Conservation (phyloP, 306 rosid genomes). For the Spatholobus suberectus region DNA sequence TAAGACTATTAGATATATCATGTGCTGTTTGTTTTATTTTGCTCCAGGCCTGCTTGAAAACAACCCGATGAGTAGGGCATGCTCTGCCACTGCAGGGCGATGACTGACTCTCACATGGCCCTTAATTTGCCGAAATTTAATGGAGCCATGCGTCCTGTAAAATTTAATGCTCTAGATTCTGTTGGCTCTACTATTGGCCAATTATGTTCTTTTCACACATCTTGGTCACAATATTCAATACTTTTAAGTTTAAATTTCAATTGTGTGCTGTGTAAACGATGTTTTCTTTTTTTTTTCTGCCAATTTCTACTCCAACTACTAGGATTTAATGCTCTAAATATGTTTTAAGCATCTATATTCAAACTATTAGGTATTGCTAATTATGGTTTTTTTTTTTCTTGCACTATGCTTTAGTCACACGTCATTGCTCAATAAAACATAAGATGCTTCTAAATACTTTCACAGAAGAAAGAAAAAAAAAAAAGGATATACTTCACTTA, state of each 20-base stretch:
- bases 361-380: neutral
- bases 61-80: conserved; percentile 25
- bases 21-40: conserved; percentile 38
- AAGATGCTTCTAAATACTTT: neutral
- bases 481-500: neutral
- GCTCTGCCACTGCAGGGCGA: conserved; percentile 18
- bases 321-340: neutral
- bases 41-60: conserved; percentile 30
- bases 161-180: conserved; percentile 26
- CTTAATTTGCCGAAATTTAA: conserved; percentile 19
- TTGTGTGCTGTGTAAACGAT: neutral
- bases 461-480: neutral
- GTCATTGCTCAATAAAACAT: neutral
- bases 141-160: neutral
- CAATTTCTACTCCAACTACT: too few species aligned
- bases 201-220: conserved; percentile 26
- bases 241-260: neutral
- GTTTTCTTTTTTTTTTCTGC: neutral
- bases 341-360: neutral
- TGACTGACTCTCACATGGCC: conserved; percentile 41
- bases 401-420: neutral
- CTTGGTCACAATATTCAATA: conserved; percentile 10
- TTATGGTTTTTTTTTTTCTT: neutral
- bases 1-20: conserved; percentile 28
- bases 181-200: conserved; percentile 9